Conservation (phyloP, 129 eudicot species). For the Erigeron canadensis region DNA sequence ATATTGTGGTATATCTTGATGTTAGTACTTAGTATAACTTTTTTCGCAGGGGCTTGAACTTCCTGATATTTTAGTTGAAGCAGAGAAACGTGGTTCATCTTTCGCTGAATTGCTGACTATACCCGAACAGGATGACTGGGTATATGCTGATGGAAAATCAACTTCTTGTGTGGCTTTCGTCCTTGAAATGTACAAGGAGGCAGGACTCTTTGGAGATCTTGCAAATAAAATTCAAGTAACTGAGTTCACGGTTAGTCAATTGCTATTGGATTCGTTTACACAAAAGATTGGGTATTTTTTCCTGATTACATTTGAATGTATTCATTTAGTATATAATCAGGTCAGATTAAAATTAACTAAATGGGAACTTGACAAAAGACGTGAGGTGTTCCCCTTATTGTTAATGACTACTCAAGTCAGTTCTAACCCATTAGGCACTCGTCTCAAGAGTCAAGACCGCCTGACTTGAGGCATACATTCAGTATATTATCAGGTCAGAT, state of each 20-base stretch:
- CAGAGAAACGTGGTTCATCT: slow-evolving; percentile 84
- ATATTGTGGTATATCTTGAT: slow-evolving; percentile 16
- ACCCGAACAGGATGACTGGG: slow-evolving; percentile 95
- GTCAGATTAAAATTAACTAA: not conserved
- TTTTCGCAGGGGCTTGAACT: slow-evolving; percentile 63
- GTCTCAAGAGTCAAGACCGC: too few relatives aligned
- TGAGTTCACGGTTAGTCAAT: slow-evolving; percentile 82
- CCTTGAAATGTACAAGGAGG: slow-evolving; percentile 91
- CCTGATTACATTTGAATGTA: not conserved
- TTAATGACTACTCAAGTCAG: not conserved
- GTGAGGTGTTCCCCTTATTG: not conserved
- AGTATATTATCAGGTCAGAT: too few relatives aligned
- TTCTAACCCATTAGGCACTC: not conserved
- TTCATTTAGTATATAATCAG: not conserved
- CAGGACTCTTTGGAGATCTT: slow-evolving; percentile 79
- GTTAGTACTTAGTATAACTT: slow-evolving; percentile 22
- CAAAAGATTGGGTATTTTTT: too few relatives aligned
- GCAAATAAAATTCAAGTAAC: slow-evolving; percentile 77
- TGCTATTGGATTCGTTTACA: not conserved
- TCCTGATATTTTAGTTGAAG: slow-evolving; percentile 86
- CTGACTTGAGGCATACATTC: too few relatives aligned
- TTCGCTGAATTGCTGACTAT: slow-evolving; percentile 69
- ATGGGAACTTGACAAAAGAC: not conserved
- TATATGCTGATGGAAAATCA: slow-evolving; percentile 80
- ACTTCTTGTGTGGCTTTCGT: slow-evolving; percentile 90